Evolutionary conservation across 2,329 filamentous ascomycete species (phyloP), one percentile per base, ranked within the genome.

Genomic region (Helotiales sp.): DNA sequence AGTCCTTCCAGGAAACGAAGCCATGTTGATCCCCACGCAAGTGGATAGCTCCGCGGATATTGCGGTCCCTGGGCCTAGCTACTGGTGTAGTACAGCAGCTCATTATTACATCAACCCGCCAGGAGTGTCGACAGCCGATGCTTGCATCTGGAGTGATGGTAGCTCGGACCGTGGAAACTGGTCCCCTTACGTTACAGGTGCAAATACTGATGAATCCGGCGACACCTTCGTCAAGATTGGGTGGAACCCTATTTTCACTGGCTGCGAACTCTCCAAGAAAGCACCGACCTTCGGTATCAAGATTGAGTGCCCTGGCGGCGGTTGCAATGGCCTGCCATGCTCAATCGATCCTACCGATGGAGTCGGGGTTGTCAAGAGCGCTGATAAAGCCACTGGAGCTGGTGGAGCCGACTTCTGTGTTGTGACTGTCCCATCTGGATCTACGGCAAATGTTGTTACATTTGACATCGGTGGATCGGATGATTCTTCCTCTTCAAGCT

Each of bases 51-150:
- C 68, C 24, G 77, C 78, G n/a, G 81, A 79, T 29, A 77, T 93
- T 54, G 88, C 90, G 50, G 88, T 93, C 33, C 90, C 90, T 8
- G 86, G 79, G 56, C 74, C 79, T 17, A 79, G 75, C 55, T 93
- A 93, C 73, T 93, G 89, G 89, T 83, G 79, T 65, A 73, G 75
- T 44, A 92, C 89, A 12, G 83, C 89, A 58, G 87, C 90, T 58
- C 90, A 93, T 72, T 92, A 82, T 74, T 93, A 93, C 69, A 83
- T 93, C 76, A 93, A 93, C 74, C 81, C 87, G 29, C 90, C 89
- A 31, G 89, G 90, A 60, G 77, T 84, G 46, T 67, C 70, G 27
- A 76, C 80, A 5, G 75, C 77, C 5, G 80, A 85, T 50, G 89
- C 82, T 51, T 93, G 90, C 71, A 73, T 87, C 56, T 93, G 90